Evolutionary conservation across 2,329 filamentous ascomycete genomes (phyloP).

Genomic region (Coniochaeta pulveracea): DNA sequence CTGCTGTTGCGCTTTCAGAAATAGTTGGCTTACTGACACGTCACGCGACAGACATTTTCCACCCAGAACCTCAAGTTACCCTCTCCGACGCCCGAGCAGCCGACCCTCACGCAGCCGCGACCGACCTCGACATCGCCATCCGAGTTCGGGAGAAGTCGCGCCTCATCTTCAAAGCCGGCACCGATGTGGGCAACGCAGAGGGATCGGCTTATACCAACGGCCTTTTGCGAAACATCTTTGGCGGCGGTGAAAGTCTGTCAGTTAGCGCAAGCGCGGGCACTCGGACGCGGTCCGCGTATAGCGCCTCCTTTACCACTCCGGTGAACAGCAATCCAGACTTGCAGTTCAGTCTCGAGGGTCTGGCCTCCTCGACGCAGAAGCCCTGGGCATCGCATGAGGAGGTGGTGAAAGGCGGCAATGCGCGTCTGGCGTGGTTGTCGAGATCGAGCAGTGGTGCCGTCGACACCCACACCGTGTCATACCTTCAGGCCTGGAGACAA

Average conservation of each 20-base stretch:
- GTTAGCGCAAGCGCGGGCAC: slow-evolving; percentile 84
- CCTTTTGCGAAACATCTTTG: slow-evolving; percentile 83
- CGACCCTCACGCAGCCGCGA: slow-evolving; percentile 58
- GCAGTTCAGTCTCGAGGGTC: slow-evolving; percentile 64
- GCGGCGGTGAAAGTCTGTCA: slow-evolving; percentile 81
- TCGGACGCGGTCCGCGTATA: slow-evolving; percentile 83
- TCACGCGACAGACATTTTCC: slow-evolving; percentile 61
- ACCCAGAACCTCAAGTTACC: slow-evolving; percentile 70
- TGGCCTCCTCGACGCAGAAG: slow-evolving; percentile 79
- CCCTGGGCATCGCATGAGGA: slow-evolving; percentile 93
- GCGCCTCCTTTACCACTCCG: slow-evolving; percentile 72
- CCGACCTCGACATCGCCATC: slow-evolving; percentile 72
- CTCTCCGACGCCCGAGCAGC: slow-evolving; percentile 64
- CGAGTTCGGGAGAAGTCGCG: slow-evolving; percentile 69
- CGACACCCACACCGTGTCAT: slow-evolving; percentile 59
- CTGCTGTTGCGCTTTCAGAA: background rate
- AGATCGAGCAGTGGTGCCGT: slow-evolving; percentile 17
- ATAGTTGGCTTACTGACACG: slow-evolving; percentile 3
- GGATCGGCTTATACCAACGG: slow-evolving; percentile 86
- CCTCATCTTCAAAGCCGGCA: slow-evolving; percentile 85
- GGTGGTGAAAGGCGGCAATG: slow-evolving; percentile 63
- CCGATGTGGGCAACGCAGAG: slow-evolving; percentile 86
- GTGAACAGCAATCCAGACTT: slow-evolving; percentile 76
- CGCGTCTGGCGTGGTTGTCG: slow-evolving; percentile 67
- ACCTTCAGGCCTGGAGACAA: slow-evolving; percentile 78